Base-by-base conservation (phyloP, 1,284 basidiomycete genomes). In the Cutaneotrichosporon sp. region DNA sequence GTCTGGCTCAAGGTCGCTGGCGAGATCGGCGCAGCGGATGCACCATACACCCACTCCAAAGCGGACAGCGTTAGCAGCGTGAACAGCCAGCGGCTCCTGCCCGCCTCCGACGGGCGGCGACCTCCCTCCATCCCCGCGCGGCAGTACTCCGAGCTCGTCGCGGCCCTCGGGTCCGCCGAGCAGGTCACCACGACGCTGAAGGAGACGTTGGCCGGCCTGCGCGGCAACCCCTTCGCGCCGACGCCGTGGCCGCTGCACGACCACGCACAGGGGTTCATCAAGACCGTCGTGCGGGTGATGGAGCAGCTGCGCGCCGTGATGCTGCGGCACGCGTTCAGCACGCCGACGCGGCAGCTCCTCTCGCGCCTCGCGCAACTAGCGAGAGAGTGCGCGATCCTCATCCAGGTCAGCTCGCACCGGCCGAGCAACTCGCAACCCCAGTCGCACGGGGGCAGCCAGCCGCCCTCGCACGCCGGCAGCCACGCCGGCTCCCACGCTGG, bases 1-100 rank as follows among this genome's bases (percentile, higher is more conserved):
- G 81, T 81, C 4, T 83, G 81, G 77, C 70, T 80, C 14, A 75
- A 80, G 60, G 71, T 83, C 9, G 77, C 81, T 25, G 80, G 82
- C 62, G 79, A 81, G 58, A 69, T 83, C 20, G 76, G 75, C 18
- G 73, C 73, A 7, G 69, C 70, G 22, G 42, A 13, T 60, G 69
- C 24, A 57, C 66, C 14, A 51, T 51, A 42, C 36, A 16, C 36
- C 22, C 65, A 69, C 57, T 33, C 50, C 54, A 67, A 67, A 38
- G 58, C 60, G 18, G 66, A 64, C 52, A 54, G 25, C 33, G 45
- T 38, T 27, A 66, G 34, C 36, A 46, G n/a, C 61, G 66, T 49
- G 49, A 59, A 61, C 27, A 4, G 58, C 66, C 5, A 56, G 61
- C 16, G 67, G 68, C 20, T 42, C 50, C 53, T 70, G 45, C 8